A percentile compares a stretch with the other conserved stretches of the same genome.
phyloP scores from a whole-genome alignment of 1,284 basidiomycete species.

The Porodaedalea pini region DNA sequence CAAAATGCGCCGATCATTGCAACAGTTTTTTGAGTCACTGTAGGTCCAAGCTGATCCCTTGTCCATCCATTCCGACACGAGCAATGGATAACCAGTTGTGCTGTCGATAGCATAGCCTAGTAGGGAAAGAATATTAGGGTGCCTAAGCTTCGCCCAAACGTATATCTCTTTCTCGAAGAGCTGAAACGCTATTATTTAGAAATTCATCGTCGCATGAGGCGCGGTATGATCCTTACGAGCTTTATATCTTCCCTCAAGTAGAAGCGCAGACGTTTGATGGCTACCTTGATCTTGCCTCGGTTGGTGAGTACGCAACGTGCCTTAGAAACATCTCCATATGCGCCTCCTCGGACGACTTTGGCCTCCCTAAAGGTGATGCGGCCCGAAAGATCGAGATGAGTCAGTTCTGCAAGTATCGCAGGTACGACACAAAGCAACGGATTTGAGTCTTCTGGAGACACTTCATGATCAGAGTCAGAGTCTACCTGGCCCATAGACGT shows the following conservation, averaged over 20 bases:
- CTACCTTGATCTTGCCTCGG: background rate
- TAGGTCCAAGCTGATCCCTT: slow-evolving; percentile 1
- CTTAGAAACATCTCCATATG: background rate
- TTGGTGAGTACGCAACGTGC: background rate
- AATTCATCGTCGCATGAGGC: background rate
- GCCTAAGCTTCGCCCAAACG: slow-evolving; percentile 13
- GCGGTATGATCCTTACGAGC: background rate
- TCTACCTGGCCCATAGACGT: no score
- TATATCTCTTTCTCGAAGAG: slow-evolving; percentile 13
- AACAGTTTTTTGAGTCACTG: no score
- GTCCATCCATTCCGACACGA: slow-evolving; percentile 15
- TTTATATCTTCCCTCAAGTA: background rate
- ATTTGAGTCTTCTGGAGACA: background rate
- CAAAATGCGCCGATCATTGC: no score
- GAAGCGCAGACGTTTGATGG: slow-evolving; percentile 9
- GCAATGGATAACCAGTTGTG: background rate
- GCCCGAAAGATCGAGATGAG: background rate
- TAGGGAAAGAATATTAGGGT: slow-evolving; percentile 14
- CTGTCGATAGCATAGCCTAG: slow-evolving; percentile 12
- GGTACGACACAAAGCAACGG: background rate
- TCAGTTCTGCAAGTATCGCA: background rate
- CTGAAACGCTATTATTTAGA: background rate
- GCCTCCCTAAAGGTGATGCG: background rate
- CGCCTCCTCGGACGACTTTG: background rate
- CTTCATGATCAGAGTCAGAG: no score